Evolutionary conservation across 306 rosid species (phyloP), one percentile per base, ranked within the genome.

Genomic region (Castanea crenata): DNA sequence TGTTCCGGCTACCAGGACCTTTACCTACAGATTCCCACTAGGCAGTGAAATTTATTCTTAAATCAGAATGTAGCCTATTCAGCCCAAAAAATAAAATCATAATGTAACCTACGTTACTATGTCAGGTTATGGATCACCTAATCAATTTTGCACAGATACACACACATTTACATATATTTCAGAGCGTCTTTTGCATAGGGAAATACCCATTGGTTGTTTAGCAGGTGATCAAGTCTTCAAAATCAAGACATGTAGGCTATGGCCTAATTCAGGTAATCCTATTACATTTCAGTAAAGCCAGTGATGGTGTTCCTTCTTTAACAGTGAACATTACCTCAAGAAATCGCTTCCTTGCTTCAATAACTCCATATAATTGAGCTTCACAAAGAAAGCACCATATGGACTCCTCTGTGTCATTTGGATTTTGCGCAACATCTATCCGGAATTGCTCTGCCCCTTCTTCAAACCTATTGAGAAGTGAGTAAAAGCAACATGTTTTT

Each of bases 391-490:
- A 94, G 79, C 97, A 94, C 97, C 97, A 94, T 70, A 92, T 94
- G 71, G 99, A 92, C 81, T 92, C 99, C 78, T 92, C 99, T 0
- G 95, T 94, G 57, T 94, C 97, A 82, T 92, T 94, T 51, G 99
- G 97, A 80, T 91, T 94, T 69, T 91, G 99, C 3, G 97, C 97
- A 81, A 91, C 94, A 79, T 94, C 99, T 86, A 94, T 77, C 59
- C 97, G 90, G 75, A 94, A 94, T 88, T 94, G 99, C 83, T 91
- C 92, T 54, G 97, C 97, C 73, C 95, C 99, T 78, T 92, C 97
- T 80, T 87, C 93, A 81, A 91, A 90, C 81, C 97, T 92, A 82
- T 19, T 61, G 67, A 76, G 15, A 79, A 74, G 64, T 41, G 2
- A 41, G 0, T 41, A 41, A 41, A 41, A 41, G 1, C 12, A 41